phyloP scores from a whole-genome alignment of 495 filamentous ascomycete species.

The Beverwykella pulmonaria region DNA sequence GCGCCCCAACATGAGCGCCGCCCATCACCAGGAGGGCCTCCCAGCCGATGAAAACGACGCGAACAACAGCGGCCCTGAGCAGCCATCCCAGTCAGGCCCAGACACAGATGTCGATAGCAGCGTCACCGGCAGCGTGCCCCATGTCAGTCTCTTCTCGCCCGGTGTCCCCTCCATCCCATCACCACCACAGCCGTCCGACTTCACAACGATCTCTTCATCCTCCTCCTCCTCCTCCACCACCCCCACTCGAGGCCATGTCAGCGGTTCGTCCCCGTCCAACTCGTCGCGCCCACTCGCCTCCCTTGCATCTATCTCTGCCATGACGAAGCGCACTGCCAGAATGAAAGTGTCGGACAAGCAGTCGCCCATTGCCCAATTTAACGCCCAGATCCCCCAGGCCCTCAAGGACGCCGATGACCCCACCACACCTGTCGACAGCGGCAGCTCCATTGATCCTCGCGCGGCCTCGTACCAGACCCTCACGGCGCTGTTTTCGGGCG shows the following conservation, averaged over 20 bases:
- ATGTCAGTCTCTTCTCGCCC: slow-evolving; percentile 28
- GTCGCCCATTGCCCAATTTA: slow-evolving; percentile 21
- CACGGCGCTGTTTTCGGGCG: slow-evolving; percentile 44
- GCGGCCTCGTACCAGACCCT: slow-evolving; percentile 36
- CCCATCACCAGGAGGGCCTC: neutral
- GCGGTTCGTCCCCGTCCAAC: slow-evolving; percentile 9
- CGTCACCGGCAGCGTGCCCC: slow-evolving; percentile 3
- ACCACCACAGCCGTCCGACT: neutral
- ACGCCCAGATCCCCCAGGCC: slow-evolving; percentile 33
- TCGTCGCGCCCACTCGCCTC: slow-evolving; percentile 28
- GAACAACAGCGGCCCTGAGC: too few relatives aligned
- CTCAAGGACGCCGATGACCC: slow-evolving; percentile 53
- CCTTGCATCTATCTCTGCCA: slow-evolving; percentile 17
- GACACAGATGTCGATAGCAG: neutral
- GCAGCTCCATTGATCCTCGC: slow-evolving; percentile 21
- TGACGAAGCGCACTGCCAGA: slow-evolving; percentile 21
- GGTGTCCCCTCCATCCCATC: slow-evolving; percentile 1
- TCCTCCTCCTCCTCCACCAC: neutral
- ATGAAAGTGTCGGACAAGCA: slow-evolving; percentile 29
- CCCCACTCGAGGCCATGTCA: neutral
- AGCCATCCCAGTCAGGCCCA: too few relatives aligned
- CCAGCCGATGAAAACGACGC: neutral
- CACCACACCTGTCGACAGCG: slow-evolving; percentile 40
- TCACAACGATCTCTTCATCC: too few relatives aligned
- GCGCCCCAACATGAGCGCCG: slow-evolving; percentile 4